Evolutionary conservation across 2,329 filamentous ascomycete genomes (phyloP).

Genomic region (Beauveria australis): DNA sequence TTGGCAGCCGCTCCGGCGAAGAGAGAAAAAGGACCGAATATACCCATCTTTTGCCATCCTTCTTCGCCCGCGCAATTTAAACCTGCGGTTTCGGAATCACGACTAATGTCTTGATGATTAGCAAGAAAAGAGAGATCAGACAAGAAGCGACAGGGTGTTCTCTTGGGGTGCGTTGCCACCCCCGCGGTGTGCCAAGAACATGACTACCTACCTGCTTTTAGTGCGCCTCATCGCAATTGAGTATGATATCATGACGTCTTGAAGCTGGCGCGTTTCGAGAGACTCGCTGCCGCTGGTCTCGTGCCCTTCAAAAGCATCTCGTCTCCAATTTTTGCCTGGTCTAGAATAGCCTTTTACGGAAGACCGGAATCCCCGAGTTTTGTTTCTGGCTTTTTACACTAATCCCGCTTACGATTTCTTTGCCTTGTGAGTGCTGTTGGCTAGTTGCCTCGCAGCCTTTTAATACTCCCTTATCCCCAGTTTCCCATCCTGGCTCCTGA

Average conservation of each 20-base stretch:
- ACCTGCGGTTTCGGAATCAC: neutral
- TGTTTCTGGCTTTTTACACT: neutral
- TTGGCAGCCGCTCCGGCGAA: neutral
- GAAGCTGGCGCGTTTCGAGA: neutral
- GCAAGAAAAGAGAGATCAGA: neutral
- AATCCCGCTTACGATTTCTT: neutral
- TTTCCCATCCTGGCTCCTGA: neutral
- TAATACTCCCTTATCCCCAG: neutral
- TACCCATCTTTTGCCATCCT: neutral
- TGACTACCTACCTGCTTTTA: neutral
- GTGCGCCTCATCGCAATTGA: neutral
- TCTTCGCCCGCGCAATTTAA: neutral
- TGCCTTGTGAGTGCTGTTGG: neutral
- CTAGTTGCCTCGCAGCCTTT: neutral
- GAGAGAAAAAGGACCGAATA: neutral
- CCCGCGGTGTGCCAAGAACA: neutral
- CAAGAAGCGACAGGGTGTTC: neutral
- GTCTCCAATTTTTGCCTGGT: neutral
- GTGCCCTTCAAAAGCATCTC: neutral
- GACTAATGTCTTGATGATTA: neutral
- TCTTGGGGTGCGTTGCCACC: too few relatives aligned
- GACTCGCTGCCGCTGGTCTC: neutral
- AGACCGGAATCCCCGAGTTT: neutral
- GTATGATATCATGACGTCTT: conserved; percentile 8
- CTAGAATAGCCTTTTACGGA: neutral